Evolutionary conservation across 1,284 basidiomycete genomes (phyloP).

Genomic region (Pyrrhoderma noxium): DNA sequence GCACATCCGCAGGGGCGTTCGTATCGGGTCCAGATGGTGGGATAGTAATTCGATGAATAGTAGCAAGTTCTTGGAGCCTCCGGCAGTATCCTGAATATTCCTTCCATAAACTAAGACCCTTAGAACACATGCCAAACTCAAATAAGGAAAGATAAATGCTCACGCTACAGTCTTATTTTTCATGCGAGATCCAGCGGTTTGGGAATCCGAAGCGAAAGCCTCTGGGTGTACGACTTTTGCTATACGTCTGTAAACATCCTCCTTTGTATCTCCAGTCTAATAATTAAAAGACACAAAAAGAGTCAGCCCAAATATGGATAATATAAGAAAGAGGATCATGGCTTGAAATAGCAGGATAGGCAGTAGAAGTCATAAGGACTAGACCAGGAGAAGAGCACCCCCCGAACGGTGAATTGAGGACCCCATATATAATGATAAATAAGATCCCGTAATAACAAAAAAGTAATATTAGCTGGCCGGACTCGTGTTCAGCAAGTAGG

Average conservation of each 20-base stretch:
- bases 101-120: constrained; percentile 15
- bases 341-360: background rate
- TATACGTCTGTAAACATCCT: constrained; percentile 16
- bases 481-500: no score
- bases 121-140: background rate
- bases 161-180: constrained; percentile 17
- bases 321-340: background rate
- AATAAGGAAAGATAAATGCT: background rate
- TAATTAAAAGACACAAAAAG: no score
- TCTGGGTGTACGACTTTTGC: constrained; percentile 17
- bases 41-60: constrained; percentile 4
- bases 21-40: constrained; percentile 9
- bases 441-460: no score
- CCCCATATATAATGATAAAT: no score
- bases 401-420: no score
- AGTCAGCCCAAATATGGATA: no score
- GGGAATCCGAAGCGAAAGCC: constrained; percentile 11
- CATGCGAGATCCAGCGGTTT: constrained; percentile 15
- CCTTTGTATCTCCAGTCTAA: constrained; percentile 16
- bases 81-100: constrained; percentile 18
- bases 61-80: constrained; percentile 12
- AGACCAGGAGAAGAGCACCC: background rate
- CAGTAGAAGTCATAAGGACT: background rate
- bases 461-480: no score
- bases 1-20: constrained; percentile 9